Evolutionary conservation across 257 asterid genomes (phyloP).

Genomic region (Solanum sparsipilum): DNA sequence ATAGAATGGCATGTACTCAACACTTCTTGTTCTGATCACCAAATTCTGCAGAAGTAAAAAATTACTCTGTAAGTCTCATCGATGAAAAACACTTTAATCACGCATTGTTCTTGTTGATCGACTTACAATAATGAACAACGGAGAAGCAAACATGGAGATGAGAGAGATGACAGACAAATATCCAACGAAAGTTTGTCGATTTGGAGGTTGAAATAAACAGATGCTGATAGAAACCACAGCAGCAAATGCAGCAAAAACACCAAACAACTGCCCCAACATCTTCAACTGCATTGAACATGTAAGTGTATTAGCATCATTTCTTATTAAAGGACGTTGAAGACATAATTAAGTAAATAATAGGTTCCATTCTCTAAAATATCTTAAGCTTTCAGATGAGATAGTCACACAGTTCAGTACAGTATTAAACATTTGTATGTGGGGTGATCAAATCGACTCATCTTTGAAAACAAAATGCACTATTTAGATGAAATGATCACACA

Average conservation of each 20-base stretch:
- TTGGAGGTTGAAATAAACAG: constrained; percentile 44
- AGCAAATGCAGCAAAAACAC: constrained; percentile 43
- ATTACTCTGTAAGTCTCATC: background rate
- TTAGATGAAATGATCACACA: background rate
- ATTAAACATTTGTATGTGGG: background rate
- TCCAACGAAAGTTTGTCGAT: constrained; percentile 68
- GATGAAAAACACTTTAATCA: background rate
- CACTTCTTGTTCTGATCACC: constrained; percentile 77
- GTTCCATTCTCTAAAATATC: background rate
- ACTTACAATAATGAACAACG: constrained; percentile 71
- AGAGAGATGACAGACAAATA: constrained; percentile 56
- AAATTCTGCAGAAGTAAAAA: constrained; percentile 33
- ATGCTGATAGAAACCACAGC: constrained; percentile 40
- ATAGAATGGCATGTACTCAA: constrained; percentile 81
- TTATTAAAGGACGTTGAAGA: background rate
- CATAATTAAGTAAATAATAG: constrained; percentile 20
- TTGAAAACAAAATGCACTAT: background rate
- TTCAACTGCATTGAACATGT: constrained; percentile 14
- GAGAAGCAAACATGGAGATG: constrained; percentile 86
- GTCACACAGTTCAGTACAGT: background rate
- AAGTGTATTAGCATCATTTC: background rate
- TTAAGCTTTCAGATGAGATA: background rate
- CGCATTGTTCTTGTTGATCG: background rate
- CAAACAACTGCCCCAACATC: constrained; percentile 23
- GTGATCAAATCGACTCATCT: background rate